Evolutionary conservation across 768 basidiomycete species (phyloP).

Genomic region (Serpula lacrymans): DNA sequence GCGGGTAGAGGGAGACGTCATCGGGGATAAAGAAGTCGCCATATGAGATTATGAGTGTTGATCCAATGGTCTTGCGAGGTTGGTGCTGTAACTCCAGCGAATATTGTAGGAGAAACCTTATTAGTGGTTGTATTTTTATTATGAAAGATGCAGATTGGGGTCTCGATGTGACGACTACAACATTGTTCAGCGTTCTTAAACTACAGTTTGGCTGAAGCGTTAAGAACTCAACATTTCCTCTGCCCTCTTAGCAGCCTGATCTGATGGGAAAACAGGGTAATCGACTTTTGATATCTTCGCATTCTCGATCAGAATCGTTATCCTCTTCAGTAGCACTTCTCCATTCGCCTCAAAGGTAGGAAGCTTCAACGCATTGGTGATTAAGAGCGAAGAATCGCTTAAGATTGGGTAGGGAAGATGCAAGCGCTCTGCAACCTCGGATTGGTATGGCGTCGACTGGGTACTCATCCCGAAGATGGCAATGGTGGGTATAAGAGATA

Average conservation of each 20-base stretch:
- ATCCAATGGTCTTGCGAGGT: too few species aligned
- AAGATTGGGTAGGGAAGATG: conserved; percentile 17
- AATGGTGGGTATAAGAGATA: conserved; percentile 1
- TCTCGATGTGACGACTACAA: too few species aligned
- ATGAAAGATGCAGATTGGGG: too few species aligned
- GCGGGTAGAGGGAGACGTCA: too few species aligned
- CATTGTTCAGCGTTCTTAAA: too few species aligned
- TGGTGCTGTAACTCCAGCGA: too few species aligned
- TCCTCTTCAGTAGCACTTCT: conserved; percentile 16
- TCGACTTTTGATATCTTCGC: conserved; percentile 12
- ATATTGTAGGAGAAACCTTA: too few species aligned
- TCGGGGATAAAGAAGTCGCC: too few species aligned
- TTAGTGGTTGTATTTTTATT: too few species aligned
- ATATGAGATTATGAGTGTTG: too few species aligned
- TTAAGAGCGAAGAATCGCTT: conserved; percentile 10
- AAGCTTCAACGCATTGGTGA: conserved; percentile 11
- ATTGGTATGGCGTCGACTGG: conserved; percentile 15
- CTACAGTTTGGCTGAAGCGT: too few species aligned
- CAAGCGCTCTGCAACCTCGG: conserved; percentile 14
- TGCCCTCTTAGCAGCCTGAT: conserved; percentile 14
- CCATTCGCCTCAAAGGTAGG: conserved; percentile 18
- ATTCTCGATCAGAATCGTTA: conserved; percentile 13
- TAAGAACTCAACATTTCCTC: conserved; percentile 4
- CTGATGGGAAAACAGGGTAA: conserved; percentile 20
- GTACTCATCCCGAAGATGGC: conserved; percentile 19